Percentiles rank a stretch among this genome's conserved stretches.
Conservation (phyloP, 176 grass and related monocot species). For the Panicum miliaceum region DNA sequence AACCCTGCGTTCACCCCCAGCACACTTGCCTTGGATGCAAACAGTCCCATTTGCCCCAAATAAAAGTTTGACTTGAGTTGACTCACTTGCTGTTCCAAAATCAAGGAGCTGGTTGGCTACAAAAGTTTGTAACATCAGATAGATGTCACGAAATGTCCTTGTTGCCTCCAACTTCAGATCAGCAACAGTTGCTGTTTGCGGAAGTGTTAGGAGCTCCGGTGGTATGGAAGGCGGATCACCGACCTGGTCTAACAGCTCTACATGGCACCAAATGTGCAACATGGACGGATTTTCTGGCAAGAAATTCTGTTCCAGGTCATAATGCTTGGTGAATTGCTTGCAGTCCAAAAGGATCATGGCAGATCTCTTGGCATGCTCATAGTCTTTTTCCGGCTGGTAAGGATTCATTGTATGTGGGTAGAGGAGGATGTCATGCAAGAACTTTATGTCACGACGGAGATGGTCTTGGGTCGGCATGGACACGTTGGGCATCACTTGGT, state of each 20-base stretch:
- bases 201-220: constrained; percentile 56
- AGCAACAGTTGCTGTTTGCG: constrained; percentile 56
- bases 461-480: constrained; percentile 43
- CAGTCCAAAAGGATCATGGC: constrained; percentile 61
- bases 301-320: constrained; percentile 49
- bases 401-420: constrained; percentile 57
- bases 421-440: constrained; percentile 59
- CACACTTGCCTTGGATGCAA: constrained; percentile 48
- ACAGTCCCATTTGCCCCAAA: constrained; percentile 47
- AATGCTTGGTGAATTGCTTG: constrained; percentile 82
- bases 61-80: constrained; percentile 62
- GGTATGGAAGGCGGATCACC: constrained; percentile 51
- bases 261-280: constrained; percentile 63
- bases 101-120: constrained; percentile 61
- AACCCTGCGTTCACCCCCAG: constrained; percentile 38
- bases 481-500: not conserved
- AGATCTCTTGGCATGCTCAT: constrained; percentile 41
- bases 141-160: constrained; percentile 58
- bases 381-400: constrained; percentile 41
- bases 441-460: constrained; percentile 61
- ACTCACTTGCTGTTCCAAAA: constrained; percentile 43
- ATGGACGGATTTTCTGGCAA: constrained; percentile 45
- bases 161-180: constrained; percentile 64
- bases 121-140: constrained; percentile 65
- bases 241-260: constrained; percentile 47